A percentile compares a stretch with the other conserved stretches of the same genome.
Conservation (phyloP, 2,329 filamentous ascomycete genomes). For the Cladosporium velox region DNA sequence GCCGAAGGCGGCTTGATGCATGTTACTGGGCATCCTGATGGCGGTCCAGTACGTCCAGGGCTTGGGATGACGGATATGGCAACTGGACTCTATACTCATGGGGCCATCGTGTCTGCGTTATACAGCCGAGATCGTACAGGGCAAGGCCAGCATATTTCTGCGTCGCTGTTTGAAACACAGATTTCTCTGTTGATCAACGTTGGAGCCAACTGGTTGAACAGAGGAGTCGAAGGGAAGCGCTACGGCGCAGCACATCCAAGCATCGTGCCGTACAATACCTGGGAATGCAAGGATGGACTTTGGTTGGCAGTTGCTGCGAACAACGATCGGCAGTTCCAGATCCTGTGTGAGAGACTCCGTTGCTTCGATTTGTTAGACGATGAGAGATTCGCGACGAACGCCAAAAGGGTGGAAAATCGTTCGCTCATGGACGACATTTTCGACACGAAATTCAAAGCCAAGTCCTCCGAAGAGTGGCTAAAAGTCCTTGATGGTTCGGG, state of each 20-base stretch:
- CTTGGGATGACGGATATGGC: conserved; percentile 49
- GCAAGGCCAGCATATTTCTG: conserved; percentile 47
- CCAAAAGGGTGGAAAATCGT: conserved; percentile 37
- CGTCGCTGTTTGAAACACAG: conserved; percentile 50
- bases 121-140: conserved; percentile 43
- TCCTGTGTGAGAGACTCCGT: conserved; percentile 35
- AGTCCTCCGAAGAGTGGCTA: conserved; percentile 47
- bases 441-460: conserved; percentile 38
- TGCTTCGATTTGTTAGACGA: conserved; percentile 34
- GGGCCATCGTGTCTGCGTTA: conserved; percentile 48
- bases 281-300: conserved; percentile 38
- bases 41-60: conserved; percentile 45
- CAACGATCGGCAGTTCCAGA: conserved; percentile 44
- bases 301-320: conserved; percentile 39
- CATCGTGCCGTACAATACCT: conserved; percentile 52
- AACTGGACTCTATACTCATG: conserved; percentile 50
- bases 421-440: conserved; percentile 40
- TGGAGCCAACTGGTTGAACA: conserved; percentile 44
- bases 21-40: conserved; percentile 46
- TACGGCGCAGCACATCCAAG: conserved; percentile 52
- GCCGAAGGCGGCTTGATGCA: conserved; percentile 49
- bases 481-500: conserved; percentile 45
- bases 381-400: conserved; percentile 34
- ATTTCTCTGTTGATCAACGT: conserved; percentile 48
- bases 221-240: conserved; percentile 44